These are phyloP conservation scores for Vitis rotundifolia DNA, from an alignment of 164 flowering plant species.

Conservation along the genomic window DNA sequence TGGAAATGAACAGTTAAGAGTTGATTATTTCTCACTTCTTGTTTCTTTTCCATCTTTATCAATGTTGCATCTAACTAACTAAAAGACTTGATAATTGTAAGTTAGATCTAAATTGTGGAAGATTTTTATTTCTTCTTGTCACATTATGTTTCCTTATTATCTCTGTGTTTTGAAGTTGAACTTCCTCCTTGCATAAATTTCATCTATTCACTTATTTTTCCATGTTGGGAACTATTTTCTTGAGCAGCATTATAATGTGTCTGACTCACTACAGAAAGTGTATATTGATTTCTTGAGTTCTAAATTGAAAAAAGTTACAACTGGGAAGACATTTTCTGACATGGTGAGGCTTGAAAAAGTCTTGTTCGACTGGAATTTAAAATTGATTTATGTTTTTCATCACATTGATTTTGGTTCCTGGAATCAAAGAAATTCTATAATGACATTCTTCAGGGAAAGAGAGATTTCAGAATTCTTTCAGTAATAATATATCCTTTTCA, in stretches of 20 bases:
- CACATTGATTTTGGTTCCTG: no score
- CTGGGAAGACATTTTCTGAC: not conserved
- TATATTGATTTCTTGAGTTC: not conserved
- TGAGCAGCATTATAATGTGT: not conserved
- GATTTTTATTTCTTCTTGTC: not conserved
- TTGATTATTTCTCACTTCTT: constrained; percentile 1
- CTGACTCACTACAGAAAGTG: not conserved
- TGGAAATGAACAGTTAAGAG: constrained; percentile 88
- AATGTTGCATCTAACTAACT: not conserved
- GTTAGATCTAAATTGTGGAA: no score
- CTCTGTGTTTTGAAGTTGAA: not conserved
- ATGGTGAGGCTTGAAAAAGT: no score
- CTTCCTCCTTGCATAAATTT: not conserved
- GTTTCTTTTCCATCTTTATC: not conserved
- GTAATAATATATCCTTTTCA: no score
- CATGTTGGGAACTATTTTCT: not conserved
- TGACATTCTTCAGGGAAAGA: no score
- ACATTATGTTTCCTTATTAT: not conserved
- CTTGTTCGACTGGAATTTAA: no score
- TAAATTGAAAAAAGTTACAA: not conserved
- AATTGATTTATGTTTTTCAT: no score
- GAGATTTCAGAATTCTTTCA: no score
- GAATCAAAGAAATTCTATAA: no score
- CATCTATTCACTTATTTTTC: not conserved
- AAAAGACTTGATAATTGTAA: not conserved